Evolutionary conservation across 108 stramenopile species (phyloP).

Genomic region (Cyclostephanos tholiformis): DNA sequence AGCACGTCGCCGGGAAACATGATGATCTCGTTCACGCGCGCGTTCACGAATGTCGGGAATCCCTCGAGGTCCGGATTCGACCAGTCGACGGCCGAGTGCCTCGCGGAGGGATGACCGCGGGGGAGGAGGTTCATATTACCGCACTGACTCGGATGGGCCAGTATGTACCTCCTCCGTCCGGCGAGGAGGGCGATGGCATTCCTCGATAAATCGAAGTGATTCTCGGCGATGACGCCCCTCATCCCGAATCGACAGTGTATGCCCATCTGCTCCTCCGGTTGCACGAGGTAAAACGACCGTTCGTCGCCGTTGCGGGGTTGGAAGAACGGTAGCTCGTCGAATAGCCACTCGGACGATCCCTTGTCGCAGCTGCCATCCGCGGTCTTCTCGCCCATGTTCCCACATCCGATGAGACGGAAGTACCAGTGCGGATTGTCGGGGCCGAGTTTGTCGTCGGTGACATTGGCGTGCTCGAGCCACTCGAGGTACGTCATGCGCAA

Average conservation of each 20-base stretch:
- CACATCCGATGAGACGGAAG: conserved; percentile 83
- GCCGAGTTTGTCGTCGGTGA: conserved; percentile 63
- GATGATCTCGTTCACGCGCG: conserved; percentile 87
- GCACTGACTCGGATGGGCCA: conserved; percentile 92
- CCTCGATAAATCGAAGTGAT: conserved; percentile 91
- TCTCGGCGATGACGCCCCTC: conserved; percentile 91
- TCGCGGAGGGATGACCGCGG: conserved; percentile 80
- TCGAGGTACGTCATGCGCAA: conserved; percentile 80
- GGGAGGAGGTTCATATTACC: conserved; percentile 82
- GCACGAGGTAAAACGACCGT: conserved; percentile 82
- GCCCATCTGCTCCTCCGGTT: conserved; percentile 84
- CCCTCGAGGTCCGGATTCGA: conserved; percentile 75
- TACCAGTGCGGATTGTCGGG: conserved; percentile 90
- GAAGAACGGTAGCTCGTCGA: conserved; percentile 89
- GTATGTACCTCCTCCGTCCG: conserved; percentile 88
- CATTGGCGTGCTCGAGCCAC: conserved; percentile 83
- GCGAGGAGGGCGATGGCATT: conserved; percentile 87
- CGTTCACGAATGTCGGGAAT: conserved; percentile 71
- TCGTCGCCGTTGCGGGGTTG: conserved; percentile 47
- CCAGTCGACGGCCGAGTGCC: conserved; percentile 92
- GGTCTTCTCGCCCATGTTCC: conserved; percentile 50
- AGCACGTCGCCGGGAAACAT: conserved; percentile 94
- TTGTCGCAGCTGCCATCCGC: conserved; percentile 64
- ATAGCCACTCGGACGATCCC: conserved; percentile 69
- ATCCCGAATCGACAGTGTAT: conserved; percentile 98